Evolutionary conservation across 352 stramenopile species (phyloP).

Genomic region (Phytophthora agathidicida): DNA sequence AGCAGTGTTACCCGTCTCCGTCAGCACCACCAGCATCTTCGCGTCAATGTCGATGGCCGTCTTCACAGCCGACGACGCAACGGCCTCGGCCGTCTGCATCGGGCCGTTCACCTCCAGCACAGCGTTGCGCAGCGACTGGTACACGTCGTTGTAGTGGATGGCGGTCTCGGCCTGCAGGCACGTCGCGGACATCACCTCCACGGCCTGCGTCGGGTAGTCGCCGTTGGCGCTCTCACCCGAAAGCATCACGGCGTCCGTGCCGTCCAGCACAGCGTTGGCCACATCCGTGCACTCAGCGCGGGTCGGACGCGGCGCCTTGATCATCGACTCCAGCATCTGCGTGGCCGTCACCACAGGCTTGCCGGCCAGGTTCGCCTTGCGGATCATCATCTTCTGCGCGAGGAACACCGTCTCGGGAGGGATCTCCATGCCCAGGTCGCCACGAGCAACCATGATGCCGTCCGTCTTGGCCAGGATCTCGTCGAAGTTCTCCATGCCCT

Average conservation of each 20-base stretch:
- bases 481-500: conserved; percentile 94
- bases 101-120: conserved; percentile 54
- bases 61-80: conserved; percentile 96
- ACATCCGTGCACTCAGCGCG: conserved; percentile 98
- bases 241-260: conserved; percentile 97
- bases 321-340: conserved; percentile 99
- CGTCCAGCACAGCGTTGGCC: conserved; percentile 97
- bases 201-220: conserved; percentile 93
- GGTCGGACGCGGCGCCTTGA: conserved; percentile 95
- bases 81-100: conserved; percentile 89
- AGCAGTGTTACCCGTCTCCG: conserved; percentile 92
- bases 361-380: conserved; percentile 93
- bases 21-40: conserved; percentile 96
- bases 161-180: conserved; percentile 86
- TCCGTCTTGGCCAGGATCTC: conserved; percentile 97
- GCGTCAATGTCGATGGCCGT: conserved; percentile 95
- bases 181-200: conserved; percentile 94
- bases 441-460: conserved; percentile 98
- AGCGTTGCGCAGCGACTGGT: conserved; percentile 69
- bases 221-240: conserved; percentile 97
- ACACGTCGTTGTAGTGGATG: conserved; percentile 88
- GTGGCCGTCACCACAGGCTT: conserved; percentile 98
- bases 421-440: conserved; percentile 98
- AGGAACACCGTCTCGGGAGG: conserved; percentile 96
- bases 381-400: conserved; percentile 99